Evolutionary conservation across 148 eudicot species (phyloP).

Genomic region (Suaeda aralocaspica): DNA sequence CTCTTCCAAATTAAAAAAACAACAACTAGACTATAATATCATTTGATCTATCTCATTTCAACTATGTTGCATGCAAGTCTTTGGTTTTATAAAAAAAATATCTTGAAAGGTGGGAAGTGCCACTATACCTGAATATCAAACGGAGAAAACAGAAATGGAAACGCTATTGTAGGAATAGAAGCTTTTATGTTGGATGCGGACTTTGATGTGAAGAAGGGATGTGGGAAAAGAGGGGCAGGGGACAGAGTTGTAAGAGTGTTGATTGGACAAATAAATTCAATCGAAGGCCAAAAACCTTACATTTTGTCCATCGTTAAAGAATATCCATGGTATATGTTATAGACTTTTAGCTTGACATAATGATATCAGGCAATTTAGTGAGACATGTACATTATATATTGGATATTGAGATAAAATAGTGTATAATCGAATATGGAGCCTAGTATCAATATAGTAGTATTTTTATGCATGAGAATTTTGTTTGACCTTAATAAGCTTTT

Average conservation of each 20-base stretch:
- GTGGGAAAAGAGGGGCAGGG: too few relatives aligned
- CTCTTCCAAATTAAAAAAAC: not conserved
- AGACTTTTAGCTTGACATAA: not conserved
- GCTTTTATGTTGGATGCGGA: not conserved
- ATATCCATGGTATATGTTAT: not conserved
- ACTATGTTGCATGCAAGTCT: not conserved
- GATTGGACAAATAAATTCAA: too few relatives aligned
- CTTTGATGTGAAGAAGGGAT: not conserved
- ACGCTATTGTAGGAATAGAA: not conserved
- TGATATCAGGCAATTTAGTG: not conserved
- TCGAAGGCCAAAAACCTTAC: too few relatives aligned
- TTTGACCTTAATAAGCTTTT: too few relatives aligned
- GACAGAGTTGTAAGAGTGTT: too few relatives aligned
- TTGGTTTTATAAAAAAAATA: not conserved
- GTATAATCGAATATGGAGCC: not conserved
- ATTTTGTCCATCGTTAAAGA: not conserved
- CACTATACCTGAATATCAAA: too few relatives aligned
- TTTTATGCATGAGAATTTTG: too few relatives aligned
- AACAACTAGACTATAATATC: not conserved
- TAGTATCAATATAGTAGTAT: not conserved
- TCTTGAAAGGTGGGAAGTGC: not conserved
- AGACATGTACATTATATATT: not conserved
- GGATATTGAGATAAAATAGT: not conserved
- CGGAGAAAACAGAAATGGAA: too few relatives aligned
- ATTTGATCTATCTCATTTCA: too few relatives aligned